Percentiles rank a stretch among this genome's conserved stretches.
Conservation (phyloP, 2,329 filamentous ascomycete species). For the Alternaria longipes region DNA sequence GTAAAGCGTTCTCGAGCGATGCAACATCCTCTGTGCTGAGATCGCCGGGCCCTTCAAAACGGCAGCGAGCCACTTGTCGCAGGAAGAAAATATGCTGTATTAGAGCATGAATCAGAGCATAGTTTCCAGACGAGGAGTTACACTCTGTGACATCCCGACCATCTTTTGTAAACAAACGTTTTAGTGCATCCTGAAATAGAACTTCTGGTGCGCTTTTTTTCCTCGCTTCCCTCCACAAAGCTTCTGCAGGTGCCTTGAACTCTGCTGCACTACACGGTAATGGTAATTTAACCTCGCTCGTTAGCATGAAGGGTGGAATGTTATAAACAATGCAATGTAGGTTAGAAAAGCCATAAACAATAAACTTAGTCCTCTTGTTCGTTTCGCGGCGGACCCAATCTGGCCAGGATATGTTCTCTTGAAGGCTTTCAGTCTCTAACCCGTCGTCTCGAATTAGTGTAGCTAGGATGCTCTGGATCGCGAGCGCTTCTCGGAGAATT, state of each 20-base stretch:
- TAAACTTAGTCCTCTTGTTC: slow-evolving; percentile 63
- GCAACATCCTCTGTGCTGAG: slow-evolving; percentile 53
- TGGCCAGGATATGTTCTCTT: slow-evolving; percentile 63
- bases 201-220: slow-evolving; percentile 35
- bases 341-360: slow-evolving; percentile 67
- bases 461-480: slow-evolving; percentile 65
- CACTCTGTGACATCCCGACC: slow-evolving; percentile 44
- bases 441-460: slow-evolving; percentile 65
- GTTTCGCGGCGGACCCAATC: slow-evolving; percentile 65
- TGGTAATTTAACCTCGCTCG: slow-evolving; percentile 62
- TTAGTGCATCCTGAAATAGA: slow-evolving; percentile 46
- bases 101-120: slow-evolving; percentile 75
- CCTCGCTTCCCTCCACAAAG: slow-evolving; percentile 58
- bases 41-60: slow-evolving; percentile 44
- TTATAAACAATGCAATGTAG: slow-evolving; percentile 70
- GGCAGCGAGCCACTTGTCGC: slow-evolving; percentile 60
- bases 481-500: slow-evolving; percentile 65
- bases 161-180: slow-evolving; percentile 45
- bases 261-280: slow-evolving; percentile 64
- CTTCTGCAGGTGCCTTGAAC: slow-evolving; percentile 63
- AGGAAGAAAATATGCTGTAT: slow-evolving; percentile 77
- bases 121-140: slow-evolving; percentile 63
- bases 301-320: slow-evolving; percentile 66
- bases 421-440: slow-evolving; percentile 63
- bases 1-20: slow-evolving; percentile 55